Evolutionary conservation across 1,284 basidiomycete genomes (phyloP), one percentile per base, ranked within the genome.

Genomic region (Irpex sp.): DNA sequence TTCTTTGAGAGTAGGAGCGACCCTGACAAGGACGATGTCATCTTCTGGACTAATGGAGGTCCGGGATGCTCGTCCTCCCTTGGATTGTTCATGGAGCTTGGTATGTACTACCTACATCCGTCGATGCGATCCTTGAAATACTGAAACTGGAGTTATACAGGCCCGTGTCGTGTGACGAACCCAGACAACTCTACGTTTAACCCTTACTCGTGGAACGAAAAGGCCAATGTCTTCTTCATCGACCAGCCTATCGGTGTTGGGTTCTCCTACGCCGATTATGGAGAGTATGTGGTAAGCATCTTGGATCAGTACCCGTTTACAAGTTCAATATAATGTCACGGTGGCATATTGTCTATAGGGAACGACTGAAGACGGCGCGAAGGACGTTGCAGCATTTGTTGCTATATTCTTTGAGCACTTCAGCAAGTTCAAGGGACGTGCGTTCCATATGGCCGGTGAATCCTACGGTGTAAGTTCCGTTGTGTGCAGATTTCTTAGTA

Each of bases 391-490:
- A 2, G 88, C 90, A 0, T 94, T 94, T 75, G 83, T 94, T 4
- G 83, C 87, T 22, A 90, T 94, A 43, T 94, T 94, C 82, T 94
- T 94, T 75, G 90, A 94, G 74, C 86, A 91, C 56, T 95, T 95
- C 77, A 81, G 77, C 62, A 85, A 91, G 74, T 93, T 92, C 82
- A 87, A 91, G 76, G 91, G 91, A 0, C 81, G 92, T 20, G 80
- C 85, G 4, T 90, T 95, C 80, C 93, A 94, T 76, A 89, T 94
- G 86, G 86, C 92, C 20, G 93, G 92, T 6, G 92, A 94, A 80
- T 92, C 90, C 0, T 93, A 93, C 77, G 90, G 86, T 0, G 90
- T 90, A 73, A 22, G 84, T 80, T 44, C 20, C 45, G 15, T 18
- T 6, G 15, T 24, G 62, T 44, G n/a, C 60, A 49, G 27, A 38